phyloP scores from a whole-genome alignment of 2,329 filamentous ascomycete genomes.

The Rhinocladiella mackenziei region DNA sequence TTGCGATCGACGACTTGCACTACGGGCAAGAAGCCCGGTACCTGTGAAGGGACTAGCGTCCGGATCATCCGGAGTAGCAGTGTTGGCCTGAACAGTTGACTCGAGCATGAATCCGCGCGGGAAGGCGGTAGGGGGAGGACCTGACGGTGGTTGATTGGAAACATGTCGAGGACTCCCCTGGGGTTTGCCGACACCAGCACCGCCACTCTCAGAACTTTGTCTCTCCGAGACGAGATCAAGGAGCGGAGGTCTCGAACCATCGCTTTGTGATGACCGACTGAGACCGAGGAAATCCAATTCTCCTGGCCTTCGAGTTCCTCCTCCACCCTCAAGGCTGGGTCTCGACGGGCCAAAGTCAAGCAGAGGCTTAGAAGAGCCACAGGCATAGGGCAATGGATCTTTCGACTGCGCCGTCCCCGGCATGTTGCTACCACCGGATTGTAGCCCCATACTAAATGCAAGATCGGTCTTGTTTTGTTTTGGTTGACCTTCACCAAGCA shows the following conservation, averaged over 20 bases:
- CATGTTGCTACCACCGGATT: conserved; percentile 3
- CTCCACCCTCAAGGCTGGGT: conserved; percentile 2
- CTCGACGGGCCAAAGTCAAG: conserved; percentile 52
- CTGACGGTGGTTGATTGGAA: neutral
- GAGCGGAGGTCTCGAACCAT: conserved; percentile 12
- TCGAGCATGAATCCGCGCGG: conserved; percentile 11
- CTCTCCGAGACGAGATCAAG: conserved; percentile 15
- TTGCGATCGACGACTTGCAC: conserved; percentile 21
- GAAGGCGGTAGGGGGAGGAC: conserved; percentile 14
- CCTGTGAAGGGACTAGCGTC: conserved; percentile 24
- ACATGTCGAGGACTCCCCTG: neutral
- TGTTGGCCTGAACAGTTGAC: conserved; percentile 1
- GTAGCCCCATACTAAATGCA: neutral
- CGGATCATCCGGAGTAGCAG: neutral
- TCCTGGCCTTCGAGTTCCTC: neutral
- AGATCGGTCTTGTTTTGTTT: conserved; percentile 2
- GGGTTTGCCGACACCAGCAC: conserved; percentile 2
- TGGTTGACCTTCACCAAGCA: conserved; percentile 57
- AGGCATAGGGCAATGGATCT: conserved; percentile 54
- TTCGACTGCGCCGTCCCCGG: conserved; percentile 36
- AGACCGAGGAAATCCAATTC: no score
- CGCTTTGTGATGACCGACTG: conserved; percentile 18
- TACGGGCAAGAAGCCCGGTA: conserved; percentile 25
- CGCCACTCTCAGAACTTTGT: conserved; percentile 8
- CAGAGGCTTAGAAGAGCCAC: conserved; percentile 65